Evolutionary conservation across 768 basidiomycete genomes (phyloP).

Genomic region (Lactarius sanguifluus): DNA sequence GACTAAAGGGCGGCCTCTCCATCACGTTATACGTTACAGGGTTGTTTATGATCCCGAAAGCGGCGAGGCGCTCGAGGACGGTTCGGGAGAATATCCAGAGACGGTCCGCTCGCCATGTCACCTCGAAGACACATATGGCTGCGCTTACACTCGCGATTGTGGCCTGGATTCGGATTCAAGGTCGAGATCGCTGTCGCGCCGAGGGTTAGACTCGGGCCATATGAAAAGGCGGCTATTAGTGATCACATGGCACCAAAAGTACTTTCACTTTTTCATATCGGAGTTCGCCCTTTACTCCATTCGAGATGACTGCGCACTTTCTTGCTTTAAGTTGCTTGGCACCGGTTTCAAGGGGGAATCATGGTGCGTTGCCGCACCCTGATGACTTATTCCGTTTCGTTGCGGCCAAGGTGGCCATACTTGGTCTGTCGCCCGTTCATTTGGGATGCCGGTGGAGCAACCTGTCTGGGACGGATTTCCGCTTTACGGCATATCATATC

Average conservation of each 20-base stretch:
- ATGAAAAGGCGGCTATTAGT: background rate
- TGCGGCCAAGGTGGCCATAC: background rate
- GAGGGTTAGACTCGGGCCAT: background rate
- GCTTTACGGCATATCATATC: background rate
- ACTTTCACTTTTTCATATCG: background rate
- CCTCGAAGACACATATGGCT: background rate
- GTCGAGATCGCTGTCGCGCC: background rate
- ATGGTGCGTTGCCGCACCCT: background rate
- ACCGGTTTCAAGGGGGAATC: background rate
- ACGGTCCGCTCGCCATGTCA: background rate
- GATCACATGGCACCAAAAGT: background rate
- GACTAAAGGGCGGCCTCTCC: background rate
- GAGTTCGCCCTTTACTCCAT: constrained; percentile 6
- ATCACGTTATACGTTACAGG: background rate
- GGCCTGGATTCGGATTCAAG: background rate
- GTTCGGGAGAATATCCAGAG: background rate
- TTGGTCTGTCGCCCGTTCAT: background rate
- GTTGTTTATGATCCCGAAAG: background rate
- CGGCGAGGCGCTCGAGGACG: too few relatives aligned
- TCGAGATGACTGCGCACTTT: too few relatives aligned
- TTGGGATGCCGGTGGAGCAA: background rate
- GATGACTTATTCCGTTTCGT: background rate
- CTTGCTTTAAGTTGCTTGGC: background rate
- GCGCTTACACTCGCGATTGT: background rate
- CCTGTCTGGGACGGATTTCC: background rate